Evolutionary conservation across 1,284 basidiomycete species (phyloP).

Genomic region (Boletus semigastroideus): DNA sequence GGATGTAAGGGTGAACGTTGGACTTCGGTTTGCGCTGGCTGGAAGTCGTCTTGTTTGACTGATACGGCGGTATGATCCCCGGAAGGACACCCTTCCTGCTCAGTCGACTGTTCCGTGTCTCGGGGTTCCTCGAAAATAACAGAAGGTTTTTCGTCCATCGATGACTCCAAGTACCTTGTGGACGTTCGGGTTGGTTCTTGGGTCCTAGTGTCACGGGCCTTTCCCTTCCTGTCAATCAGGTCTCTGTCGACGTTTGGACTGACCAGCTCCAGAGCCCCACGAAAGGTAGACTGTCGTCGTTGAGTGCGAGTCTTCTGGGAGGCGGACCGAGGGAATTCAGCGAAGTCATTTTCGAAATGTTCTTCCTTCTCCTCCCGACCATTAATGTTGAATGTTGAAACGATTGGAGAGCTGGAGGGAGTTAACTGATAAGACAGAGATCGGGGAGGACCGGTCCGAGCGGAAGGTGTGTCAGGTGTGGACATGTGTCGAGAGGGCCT

Average conservation of each 20-base stretch:
- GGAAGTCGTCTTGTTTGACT: conserved; percentile 7
- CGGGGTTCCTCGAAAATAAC: conserved; percentile 35
- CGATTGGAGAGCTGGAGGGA: conserved; percentile 44
- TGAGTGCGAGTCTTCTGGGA: conserved; percentile 28
- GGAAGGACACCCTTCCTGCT: conserved; percentile 12
- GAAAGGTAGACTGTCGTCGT: conserved; percentile 46
- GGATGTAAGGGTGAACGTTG: conserved; percentile 49
- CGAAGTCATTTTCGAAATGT: conserved; percentile 32
- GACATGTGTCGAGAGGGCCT: conserved; percentile 7
- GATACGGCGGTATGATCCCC: conserved; percentile 6
- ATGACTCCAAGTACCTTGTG: conserved; percentile 58
- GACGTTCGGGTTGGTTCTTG: conserved; percentile 51
- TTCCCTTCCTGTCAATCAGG: conserved; percentile 52
- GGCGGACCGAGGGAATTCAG: conserved; percentile 24
- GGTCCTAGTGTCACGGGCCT: conserved; percentile 50
- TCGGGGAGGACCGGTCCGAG: conserved; percentile 70
- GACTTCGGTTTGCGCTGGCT: conserved; percentile 13
- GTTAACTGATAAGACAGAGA: conserved; percentile 67
- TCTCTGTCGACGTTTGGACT: conserved; percentile 35
- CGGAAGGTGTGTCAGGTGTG: conserved; percentile 53
- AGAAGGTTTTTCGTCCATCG: conserved; percentile 43
- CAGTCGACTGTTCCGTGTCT: conserved; percentile 7
- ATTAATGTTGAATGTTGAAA: conserved; percentile 3
- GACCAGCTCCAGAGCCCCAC: conserved; percentile 58
- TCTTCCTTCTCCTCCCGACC: conserved; percentile 27